Conservation (phyloP, 2,329 filamentous ascomycete genomes). For the Setomelanomma holmii region DNA sequence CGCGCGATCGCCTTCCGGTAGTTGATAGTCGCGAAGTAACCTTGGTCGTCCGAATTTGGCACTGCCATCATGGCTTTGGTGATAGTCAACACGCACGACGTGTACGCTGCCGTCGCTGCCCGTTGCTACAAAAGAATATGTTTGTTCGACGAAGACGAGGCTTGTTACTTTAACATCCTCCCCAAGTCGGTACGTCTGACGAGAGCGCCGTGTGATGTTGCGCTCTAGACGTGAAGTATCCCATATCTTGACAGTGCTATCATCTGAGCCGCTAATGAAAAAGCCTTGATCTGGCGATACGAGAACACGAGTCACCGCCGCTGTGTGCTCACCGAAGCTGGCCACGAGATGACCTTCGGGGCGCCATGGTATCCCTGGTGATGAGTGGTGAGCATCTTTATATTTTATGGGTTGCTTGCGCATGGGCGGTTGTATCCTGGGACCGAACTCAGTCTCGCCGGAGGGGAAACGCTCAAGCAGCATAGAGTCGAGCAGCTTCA, state of each 20-base stretch:
- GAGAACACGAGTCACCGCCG: constrained; percentile 79
- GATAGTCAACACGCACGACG: constrained; percentile 81
- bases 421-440: constrained; percentile 74
- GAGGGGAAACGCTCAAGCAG: constrained; percentile 72
- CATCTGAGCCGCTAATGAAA: constrained; percentile 92
- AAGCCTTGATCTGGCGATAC: constrained; percentile 91
- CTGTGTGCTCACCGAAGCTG: constrained; percentile 86
- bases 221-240: constrained; percentile 88
- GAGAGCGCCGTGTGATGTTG: constrained; percentile 85
- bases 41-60: constrained; percentile 78
- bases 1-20: constrained; percentile 76
- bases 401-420: constrained; percentile 60
- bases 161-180: constrained; percentile 76
- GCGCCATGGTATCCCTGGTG: constrained; percentile 72
- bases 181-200: constrained; percentile 82
- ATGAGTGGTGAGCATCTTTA: constrained; percentile 58
- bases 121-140: constrained; percentile 90
- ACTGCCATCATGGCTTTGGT: constrained; percentile 61
- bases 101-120: constrained; percentile 84
- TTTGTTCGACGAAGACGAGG: constrained; percentile 90
- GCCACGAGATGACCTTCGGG: constrained; percentile 85
- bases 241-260: constrained; percentile 92
- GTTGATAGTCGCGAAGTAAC: constrained; percentile 75
- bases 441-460: constrained; percentile 74
- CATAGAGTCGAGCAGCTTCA: constrained; percentile 79